Base-by-base conservation (phyloP, 495 filamentous ascomycete genomes). In the Neurospora intermedia region DNA sequence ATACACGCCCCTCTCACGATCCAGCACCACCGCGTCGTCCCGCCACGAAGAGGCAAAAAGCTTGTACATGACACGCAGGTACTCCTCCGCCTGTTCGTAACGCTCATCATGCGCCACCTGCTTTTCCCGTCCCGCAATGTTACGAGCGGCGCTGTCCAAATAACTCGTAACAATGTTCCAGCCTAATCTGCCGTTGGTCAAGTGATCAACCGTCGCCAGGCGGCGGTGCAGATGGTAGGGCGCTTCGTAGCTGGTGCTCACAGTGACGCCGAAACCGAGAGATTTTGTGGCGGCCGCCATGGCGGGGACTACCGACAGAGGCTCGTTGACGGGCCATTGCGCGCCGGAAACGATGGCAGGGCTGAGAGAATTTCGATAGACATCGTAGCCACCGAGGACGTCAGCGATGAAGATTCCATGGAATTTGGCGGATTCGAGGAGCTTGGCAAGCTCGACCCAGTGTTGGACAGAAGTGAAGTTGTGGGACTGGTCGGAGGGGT, bases 11-110 rank as follows among this genome's bases (percentile, higher is more conserved):
- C 78, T 80, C 70, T 85, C 77, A 48, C 85, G 84, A 74, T 92
- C 86, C 6, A 85, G 84, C 27, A 86, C 78, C 0, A 92, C 87
- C 48, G 91, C 89, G 73, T 92, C 90, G 72, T 88, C 85, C 7
- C 89, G 84, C 90, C 90, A 92, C 11, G 89, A 91, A 20, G 88
- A 89, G 75, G 92, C 87, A 80, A 87, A 87, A 3, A 93, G 86
- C 76, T 91, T 91, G 84, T 92, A 92, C 72, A 91, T 84, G 7
- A 92, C 88, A 48, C 85, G 82, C 73, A 92, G 80, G 78, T 92
- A 93, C 77, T 93, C 91, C 72, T 91, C 88, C 8, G 89, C 89
- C 54, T 88, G 81, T 20, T 84, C 86, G 78, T 93, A 93, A 59
- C 91, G 84, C 73, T 91, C 87, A 76, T 92, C 90, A 80, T 92